A percentile compares a stretch with the other conserved stretches of the same genome.
Evolutionary conservation across 73 alveolate species (phyloP).

Genomic region (Paramecium pentaurelia): DNA sequence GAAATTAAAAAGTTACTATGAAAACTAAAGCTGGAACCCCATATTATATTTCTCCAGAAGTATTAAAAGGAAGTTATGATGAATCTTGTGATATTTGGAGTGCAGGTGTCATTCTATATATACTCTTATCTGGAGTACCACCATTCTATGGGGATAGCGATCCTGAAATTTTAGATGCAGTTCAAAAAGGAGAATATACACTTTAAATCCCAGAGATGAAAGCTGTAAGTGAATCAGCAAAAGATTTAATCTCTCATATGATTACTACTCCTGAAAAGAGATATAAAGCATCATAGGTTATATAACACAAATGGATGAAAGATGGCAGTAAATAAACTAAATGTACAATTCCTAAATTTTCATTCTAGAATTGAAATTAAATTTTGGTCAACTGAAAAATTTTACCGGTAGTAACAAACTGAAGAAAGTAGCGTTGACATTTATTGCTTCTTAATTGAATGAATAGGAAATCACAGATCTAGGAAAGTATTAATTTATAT

Average conservation of each 20-base stretch:
- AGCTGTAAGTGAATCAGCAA: constrained; percentile 58
- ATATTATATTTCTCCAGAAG: constrained; percentile 74
- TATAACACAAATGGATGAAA: constrained; percentile 65
- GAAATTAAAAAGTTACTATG: constrained; percentile 53
- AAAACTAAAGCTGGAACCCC: constrained; percentile 70
- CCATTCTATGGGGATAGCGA: constrained; percentile 77
- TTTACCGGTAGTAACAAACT: constrained; percentile 56
- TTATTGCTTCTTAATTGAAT: constrained; percentile 60
- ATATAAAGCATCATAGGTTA: constrained; percentile 62
- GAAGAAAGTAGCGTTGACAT: constrained; percentile 65
- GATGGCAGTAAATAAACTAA: constrained; percentile 58
- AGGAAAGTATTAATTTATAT: constrained; percentile 5
- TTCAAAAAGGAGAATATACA: constrained; percentile 64
- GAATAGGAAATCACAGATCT: constrained; percentile 57
- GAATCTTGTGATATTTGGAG: constrained; percentile 74
- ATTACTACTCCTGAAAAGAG: constrained; percentile 59
- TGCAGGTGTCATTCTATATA: constrained; percentile 73
- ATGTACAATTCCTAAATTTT: background rate
- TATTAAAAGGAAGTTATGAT: constrained; percentile 70
- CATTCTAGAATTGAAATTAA: constrained; percentile 4
- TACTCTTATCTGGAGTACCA: constrained; percentile 73
- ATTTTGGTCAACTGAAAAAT: constrained; percentile 34
- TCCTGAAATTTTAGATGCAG: constrained; percentile 65
- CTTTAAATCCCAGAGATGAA: constrained; percentile 60
- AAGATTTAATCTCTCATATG: constrained; percentile 69